phyloP scores from a whole-genome alignment of 768 basidiomycete species.

The Termitomyces sp. region DNA sequence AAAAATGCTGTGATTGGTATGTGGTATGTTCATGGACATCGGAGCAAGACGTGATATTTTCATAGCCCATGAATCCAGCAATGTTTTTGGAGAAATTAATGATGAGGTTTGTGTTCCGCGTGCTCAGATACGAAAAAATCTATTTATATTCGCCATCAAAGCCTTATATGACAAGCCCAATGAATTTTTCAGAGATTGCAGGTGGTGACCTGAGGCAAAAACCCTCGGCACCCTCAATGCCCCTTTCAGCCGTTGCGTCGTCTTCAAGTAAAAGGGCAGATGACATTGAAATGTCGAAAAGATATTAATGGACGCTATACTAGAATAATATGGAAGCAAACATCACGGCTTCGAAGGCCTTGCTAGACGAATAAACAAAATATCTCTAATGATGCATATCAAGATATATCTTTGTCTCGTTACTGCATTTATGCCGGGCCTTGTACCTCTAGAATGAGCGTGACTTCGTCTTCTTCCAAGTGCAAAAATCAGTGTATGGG shows the following conservation, averaged over 20 bases:
- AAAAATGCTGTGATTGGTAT: conserved; percentile 44
- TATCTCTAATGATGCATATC: neutral
- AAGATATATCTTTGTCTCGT: neutral
- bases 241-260: conserved; percentile 6
- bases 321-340: neutral
- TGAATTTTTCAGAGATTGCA: conserved; percentile 1
- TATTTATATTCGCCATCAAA: conserved; percentile 7
- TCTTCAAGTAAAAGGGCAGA: conserved; percentile 15
- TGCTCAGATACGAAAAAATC: conserved; percentile 2
- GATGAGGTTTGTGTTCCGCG: conserved; percentile 22
- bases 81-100: conserved; percentile 38
- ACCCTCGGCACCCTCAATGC: conserved; percentile 11
- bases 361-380: neutral
- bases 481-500: no score
- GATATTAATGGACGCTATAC: conserved; percentile 12
- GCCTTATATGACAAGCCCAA: conserved; percentile 13
- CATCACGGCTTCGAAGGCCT: neutral
- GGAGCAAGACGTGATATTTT: neutral
- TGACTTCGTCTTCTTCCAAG: neutral
- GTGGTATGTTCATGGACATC: conserved; percentile 14
- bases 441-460: neutral
- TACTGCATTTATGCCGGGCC: neutral
- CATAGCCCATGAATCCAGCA: conserved; percentile 31
- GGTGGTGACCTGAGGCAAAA: neutral
- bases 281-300: conserved; percentile 28